Evolutionary conservation across 2,329 filamentous ascomycete genomes (phyloP), one percentile per base, ranked within the genome.

Genomic region (Parastagonospora nodorum): DNA sequence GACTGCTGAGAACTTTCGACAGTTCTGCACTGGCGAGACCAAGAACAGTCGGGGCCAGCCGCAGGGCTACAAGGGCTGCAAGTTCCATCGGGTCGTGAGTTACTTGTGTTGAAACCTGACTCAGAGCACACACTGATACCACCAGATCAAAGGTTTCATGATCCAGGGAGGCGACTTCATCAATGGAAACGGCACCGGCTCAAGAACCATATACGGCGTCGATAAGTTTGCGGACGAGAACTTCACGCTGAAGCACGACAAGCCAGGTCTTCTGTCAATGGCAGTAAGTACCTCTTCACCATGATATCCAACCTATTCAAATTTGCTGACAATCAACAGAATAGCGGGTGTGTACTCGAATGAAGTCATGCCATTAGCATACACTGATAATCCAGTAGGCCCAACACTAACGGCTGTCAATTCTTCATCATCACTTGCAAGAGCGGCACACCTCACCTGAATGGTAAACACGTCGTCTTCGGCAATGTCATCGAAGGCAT

Each of bases 91-190:
- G 51, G 90, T 97, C 64, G 91, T 95, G 76, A 66, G 88, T 80
- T 14, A 11, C 12, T 29, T 24, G 5, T 44, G 30, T 12, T n/a
- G 27, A 10, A 3, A 16, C 12, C 8, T n/a, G 9, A 7, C 36
- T 33, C 12, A n/a, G 8, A n/a, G 28, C n/a, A 2, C 15, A 30
- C 24, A 35, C 60, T 66, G 15, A 68, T 29, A 4, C 5, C 7
- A 8, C 8, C 50, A 95, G 90, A 96, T 97, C 73, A 90, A 89
- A 76, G 89, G 90, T 67, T 97, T 97, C 78, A 97, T 97, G 93
- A 89, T 94, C 67, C 94, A 99, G 75, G 93, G 93, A 39, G 94
- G 94, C 46, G 94, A 99, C 75, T 97, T 97, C 74, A 79, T 96
- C 37, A 92, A 96, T 66, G 90, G 92, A 45, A 90, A 97, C 74